Conservation (phyloP, 106 monocot genomes). For the Acorus gramineus region DNA sequence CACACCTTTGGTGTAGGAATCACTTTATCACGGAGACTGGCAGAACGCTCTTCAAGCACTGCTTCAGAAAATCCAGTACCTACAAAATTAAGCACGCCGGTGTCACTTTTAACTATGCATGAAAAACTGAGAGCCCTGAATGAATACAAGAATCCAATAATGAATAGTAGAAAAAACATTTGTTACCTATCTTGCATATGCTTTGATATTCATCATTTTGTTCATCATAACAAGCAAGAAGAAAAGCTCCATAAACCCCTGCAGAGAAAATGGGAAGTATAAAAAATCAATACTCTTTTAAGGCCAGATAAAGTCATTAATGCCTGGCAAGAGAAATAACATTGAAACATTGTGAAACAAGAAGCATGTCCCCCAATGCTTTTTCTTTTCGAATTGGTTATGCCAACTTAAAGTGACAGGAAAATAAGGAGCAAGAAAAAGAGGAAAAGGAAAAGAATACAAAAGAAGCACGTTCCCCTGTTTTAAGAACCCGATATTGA, state of each 20-base stretch:
- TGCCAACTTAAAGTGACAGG: neutral
- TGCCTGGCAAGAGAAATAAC: neutral
- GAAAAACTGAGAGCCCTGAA: too few species aligned
- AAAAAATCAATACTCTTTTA: too few species aligned
- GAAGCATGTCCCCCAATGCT: neutral
- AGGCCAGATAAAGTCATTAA: conserved; percentile 2
- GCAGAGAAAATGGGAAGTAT: neutral
- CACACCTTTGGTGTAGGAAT: conserved; percentile 74
- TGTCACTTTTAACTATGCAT: neutral
- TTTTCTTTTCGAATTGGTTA: neutral
- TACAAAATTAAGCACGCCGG: conserved; percentile 11
- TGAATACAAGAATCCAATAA: neutral
- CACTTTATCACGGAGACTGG: conserved; percentile 67
- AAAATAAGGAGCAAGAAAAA: neutral
- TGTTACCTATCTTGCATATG: conserved; percentile 86
- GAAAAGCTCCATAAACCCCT: conserved; percentile 97
- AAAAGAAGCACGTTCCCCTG: too few species aligned
- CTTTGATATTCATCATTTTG: conserved; percentile 94
- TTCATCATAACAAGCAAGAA: conserved; percentile 98
- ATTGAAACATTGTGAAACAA: neutral
- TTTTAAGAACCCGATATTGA: too few species aligned
- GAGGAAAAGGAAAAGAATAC: neutral
- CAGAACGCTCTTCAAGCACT: conserved; percentile 78
- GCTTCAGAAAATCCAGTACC: conserved; percentile 96
- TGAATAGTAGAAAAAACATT: neutral